These are phyloP conservation scores for Jaltomata sinuosa DNA, from an alignment of 257 asterid genomes.

Conservation along the genomic window DNA sequence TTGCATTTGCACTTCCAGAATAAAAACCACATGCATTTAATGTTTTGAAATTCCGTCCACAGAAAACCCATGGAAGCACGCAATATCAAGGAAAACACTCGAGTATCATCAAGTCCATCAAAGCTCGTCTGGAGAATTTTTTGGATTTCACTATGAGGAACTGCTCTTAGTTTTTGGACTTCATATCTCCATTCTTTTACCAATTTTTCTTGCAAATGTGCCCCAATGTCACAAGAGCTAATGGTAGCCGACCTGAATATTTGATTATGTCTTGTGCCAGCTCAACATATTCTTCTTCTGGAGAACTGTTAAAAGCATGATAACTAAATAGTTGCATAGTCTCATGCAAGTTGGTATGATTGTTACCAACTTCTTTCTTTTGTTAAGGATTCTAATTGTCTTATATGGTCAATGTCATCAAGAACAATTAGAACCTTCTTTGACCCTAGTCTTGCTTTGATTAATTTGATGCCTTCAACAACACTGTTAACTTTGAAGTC, in stretches of 20 bases:
- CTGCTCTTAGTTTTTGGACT: background rate
- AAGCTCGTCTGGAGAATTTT: background rate
- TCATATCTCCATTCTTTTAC: background rate
- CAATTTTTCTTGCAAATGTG: too few relatives aligned
- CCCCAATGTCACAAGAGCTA: too few relatives aligned
- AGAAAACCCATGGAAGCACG: too few relatives aligned
- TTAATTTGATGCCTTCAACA: too few relatives aligned
- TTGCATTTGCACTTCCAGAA: too few relatives aligned
- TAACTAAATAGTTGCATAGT: background rate
- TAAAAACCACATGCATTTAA: too few relatives aligned
- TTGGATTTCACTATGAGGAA: background rate
- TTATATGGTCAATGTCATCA: background rate
- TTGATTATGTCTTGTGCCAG: too few relatives aligned
- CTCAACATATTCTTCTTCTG: background rate
- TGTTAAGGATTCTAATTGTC: background rate
- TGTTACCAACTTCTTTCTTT: background rate
- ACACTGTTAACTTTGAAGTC: background rate
- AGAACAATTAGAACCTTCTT: too few relatives aligned
- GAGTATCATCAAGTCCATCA: background rate
- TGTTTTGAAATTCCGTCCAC: too few relatives aligned
- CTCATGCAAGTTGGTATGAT: background rate
- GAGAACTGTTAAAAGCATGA: background rate
- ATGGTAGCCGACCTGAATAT: too few relatives aligned
- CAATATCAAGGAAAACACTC: too few relatives aligned
- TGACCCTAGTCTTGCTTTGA: too few relatives aligned